These are phyloP conservation scores for Boletus subcaerulescens DNA, from an alignment of 768 basidiomycete species.

Conservation along the genomic window DNA sequence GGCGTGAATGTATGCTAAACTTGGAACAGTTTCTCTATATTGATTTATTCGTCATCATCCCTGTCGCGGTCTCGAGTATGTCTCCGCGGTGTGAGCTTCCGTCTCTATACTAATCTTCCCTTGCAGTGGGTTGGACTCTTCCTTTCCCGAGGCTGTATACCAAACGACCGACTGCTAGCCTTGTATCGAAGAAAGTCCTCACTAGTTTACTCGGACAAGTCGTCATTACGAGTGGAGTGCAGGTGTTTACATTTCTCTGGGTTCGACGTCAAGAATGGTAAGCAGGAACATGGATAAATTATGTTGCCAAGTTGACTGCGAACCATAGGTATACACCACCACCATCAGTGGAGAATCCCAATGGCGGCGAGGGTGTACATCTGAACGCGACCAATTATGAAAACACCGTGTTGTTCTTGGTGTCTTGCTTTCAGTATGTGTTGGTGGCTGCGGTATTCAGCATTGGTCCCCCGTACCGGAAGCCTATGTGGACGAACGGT, in stretches of 20 bases:
- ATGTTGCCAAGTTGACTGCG: not conserved
- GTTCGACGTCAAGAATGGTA: conserved; percentile 84
- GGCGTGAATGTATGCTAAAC: conserved; percentile 5
- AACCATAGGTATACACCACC: conserved; percentile 64
- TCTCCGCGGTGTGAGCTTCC: not conserved
- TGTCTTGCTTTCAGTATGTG: conserved; percentile 99
- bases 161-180: conserved; percentile 90
- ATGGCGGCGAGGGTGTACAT: conserved; percentile 54
- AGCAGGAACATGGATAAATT: not conserved
- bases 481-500: conserved; percentile 96
- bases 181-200: conserved; percentile 94
- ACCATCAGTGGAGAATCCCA: conserved; percentile 49
- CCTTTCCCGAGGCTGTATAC: conserved; percentile 84
- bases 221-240: conserved; percentile 74
- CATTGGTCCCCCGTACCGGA: conserved; percentile 95
- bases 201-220: conserved; percentile 93
- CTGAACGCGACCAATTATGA: conserved; percentile 87
- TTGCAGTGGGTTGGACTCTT: conserved; percentile 88
- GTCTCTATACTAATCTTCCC: conserved; percentile 4
- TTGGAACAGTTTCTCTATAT: conserved; percentile 84
- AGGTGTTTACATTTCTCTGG: conserved; percentile 89
- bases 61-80: conserved; percentile 94
- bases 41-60: conserved; percentile 96
- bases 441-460: conserved; percentile 96
- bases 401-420: conserved; percentile 86